These are phyloP conservation scores for Astragalus glycyphyllos DNA, from an alignment of 306 rosid genomes.

Conservation along the genomic window DNA sequence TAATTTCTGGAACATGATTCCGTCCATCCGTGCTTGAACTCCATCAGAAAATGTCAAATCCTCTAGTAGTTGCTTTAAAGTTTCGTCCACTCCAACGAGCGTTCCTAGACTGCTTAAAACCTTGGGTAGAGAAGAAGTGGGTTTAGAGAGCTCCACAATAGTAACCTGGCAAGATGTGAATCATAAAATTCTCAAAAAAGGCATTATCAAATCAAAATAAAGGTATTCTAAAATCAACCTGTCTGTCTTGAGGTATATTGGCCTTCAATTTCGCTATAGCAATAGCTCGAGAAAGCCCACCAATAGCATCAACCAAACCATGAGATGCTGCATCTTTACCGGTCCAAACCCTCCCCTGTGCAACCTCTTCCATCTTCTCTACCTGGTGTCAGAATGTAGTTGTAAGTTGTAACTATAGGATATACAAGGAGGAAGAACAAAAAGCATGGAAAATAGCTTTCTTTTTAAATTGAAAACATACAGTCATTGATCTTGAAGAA, in stretches of 20 bases:
- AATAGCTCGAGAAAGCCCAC: constrained; percentile 89
- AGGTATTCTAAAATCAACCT: constrained; percentile 51
- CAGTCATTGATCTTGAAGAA: constrained; percentile 82
- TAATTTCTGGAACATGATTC: constrained; percentile 78
- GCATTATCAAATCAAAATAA: constrained; percentile 1
- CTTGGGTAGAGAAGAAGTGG: constrained; percentile 74
- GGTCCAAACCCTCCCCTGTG: constrained; percentile 95
- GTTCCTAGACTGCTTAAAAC: constrained; percentile 74
- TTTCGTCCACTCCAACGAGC: constrained; percentile 67
- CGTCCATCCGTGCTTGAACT: constrained; percentile 94
- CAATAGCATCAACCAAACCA: constrained; percentile 90
- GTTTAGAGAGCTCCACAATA: constrained; percentile 84
- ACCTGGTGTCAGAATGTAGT: constrained; percentile 56
- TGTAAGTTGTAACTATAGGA: constrained; percentile 27
- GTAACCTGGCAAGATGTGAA: constrained; percentile 60
- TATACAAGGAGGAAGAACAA: constrained; percentile 10
- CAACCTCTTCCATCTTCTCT: constrained; percentile 93
- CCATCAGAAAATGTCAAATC: constrained; percentile 67
- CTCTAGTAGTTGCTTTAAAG: constrained; percentile 61
- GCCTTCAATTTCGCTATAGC: constrained; percentile 94
- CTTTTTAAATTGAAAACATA: constrained; percentile 44
- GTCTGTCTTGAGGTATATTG: constrained; percentile 81
- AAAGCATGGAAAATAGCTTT: constrained; percentile 7
- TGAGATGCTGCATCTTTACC: constrained; percentile 81
- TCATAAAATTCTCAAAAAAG: constrained; percentile 24